Conservation (phyloP, 2,329 filamentous ascomycete genomes). For the Pseudogymnoascus sp. region DNA sequence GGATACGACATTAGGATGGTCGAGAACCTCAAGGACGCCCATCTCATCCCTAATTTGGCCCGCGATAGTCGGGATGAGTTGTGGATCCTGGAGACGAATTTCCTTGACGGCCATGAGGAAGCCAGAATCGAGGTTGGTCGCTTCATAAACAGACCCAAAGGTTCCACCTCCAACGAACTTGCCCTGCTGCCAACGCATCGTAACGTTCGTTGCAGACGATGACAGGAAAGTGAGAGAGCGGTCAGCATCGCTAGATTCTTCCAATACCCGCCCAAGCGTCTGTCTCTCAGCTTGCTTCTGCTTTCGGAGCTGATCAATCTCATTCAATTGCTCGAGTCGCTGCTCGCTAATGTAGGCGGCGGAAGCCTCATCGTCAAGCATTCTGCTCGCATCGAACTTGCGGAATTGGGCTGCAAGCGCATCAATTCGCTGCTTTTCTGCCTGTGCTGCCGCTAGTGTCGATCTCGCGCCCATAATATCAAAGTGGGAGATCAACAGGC, state of each 20-base stretch:
- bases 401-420: conserved; percentile 69
- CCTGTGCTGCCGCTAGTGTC: conserved; percentile 76
- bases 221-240: conserved; percentile 89
- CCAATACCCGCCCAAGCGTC: conserved; percentile 80
- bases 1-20: conserved; percentile 95
- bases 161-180: conserved; percentile 95
- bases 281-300: conserved; percentile 79
- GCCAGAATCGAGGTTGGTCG: conserved; percentile 93
- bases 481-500: conserved; percentile 92
- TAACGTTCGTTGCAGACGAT: conserved; percentile 89
- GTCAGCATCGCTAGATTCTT: conserved; percentile 93
- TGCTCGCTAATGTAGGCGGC: conserved; percentile 66
- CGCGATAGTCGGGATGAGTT: conserved; percentile 88
- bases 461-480: conserved; percentile 98
- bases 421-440: conserved; percentile 83
- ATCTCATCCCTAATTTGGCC: conserved; percentile 95
- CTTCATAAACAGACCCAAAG: conserved; percentile 94
- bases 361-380: conserved; percentile 78
- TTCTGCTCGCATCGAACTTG: conserved; percentile 68
- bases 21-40: conserved; percentile 88
- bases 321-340: conserved; percentile 63
- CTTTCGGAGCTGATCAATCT: conserved; percentile 71
- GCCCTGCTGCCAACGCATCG: conserved; percentile 96
- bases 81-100: conserved; percentile 92
- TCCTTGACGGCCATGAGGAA: conserved; percentile 98